Conservation (phyloP, 208 protist genomes). For the Acanthamoeba healyi region DNA sequence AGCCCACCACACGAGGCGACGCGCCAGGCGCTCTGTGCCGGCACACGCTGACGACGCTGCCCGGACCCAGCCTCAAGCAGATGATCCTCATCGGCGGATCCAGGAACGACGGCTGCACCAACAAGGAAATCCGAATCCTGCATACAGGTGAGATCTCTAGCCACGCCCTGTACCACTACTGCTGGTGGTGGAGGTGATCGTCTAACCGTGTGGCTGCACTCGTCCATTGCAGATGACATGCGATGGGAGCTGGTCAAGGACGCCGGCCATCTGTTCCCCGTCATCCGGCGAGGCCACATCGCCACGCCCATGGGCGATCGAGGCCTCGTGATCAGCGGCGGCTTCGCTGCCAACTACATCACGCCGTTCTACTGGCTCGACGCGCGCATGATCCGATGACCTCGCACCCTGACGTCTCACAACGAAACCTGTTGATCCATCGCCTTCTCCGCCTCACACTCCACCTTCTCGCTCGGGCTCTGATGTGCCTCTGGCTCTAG, state of each 20-base stretch:
- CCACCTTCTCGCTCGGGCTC: too few relatives aligned
- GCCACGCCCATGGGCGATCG: constrained; percentile 19
- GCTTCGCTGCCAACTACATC: constrained; percentile 14
- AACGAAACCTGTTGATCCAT: too few relatives aligned
- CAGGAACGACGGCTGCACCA: constrained; percentile 35
- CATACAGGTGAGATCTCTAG: not conserved
- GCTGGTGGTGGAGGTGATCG: not conserved
- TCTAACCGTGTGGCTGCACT: not conserved
- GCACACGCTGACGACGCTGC: constrained; percentile 45
- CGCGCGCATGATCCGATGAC: constrained; percentile 5
- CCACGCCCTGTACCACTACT: not conserved
- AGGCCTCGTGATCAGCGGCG: constrained; percentile 6
- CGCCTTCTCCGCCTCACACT: too few relatives aligned
- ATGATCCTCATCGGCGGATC: constrained; percentile 28
- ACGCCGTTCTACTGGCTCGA: constrained; percentile 55
- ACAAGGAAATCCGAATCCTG: constrained; percentile 7
- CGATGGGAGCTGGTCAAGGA: constrained; percentile 35
- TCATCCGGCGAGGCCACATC: constrained; percentile 15
- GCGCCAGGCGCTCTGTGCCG: not conserved
- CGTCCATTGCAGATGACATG: constrained; percentile 13
- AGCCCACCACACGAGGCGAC: not conserved
- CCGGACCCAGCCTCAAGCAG: constrained; percentile 20
- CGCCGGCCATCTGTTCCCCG: constrained; percentile 47
- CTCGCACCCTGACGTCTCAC: not conserved
- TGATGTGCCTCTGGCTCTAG: too few relatives aligned